These are phyloP conservation scores for Sarocladium strictum DNA, from an alignment of 2,329 filamentous ascomycete species.

Conservation along the genomic window DNA sequence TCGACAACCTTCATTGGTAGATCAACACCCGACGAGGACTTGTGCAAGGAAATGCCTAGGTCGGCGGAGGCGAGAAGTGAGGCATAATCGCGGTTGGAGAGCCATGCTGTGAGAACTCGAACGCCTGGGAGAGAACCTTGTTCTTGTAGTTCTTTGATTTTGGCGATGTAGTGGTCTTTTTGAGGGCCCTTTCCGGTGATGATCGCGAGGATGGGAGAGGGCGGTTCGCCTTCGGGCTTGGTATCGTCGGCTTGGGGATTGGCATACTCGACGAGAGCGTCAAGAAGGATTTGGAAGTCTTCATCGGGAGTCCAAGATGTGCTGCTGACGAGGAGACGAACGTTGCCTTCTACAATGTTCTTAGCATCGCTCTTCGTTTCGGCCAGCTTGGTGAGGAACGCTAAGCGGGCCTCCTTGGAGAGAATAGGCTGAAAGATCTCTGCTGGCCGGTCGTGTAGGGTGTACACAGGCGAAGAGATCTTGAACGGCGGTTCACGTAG, in stretches of 20 bases:
- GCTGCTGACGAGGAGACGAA: constrained; percentile 76
- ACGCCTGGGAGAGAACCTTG: constrained; percentile 62
- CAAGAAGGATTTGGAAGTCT: constrained; percentile 83
- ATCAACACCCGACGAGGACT: constrained; percentile 89
- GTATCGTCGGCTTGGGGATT: constrained; percentile 24
- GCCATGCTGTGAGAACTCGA: constrained; percentile 74
- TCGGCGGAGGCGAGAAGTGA: constrained; percentile 77
- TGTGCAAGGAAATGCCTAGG: constrained; percentile 86
- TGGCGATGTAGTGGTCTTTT: constrained; percentile 65
- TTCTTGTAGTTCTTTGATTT: constrained; percentile 55
- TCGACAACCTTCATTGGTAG: constrained; percentile 99
- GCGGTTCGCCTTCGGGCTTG: constrained; percentile 30
- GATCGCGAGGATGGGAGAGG: constrained; percentile 71
- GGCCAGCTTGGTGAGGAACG: constrained; percentile 60
- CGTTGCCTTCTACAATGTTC: constrained; percentile 50
- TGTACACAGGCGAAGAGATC: constrained; percentile 58
- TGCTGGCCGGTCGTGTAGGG: constrained; percentile 83
- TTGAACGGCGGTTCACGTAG: constrained; percentile 58
- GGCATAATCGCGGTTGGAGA: constrained; percentile 80
- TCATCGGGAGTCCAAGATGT: constrained; percentile 98
- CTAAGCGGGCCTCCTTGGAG: constrained; percentile 36
- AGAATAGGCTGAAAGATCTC: constrained; percentile 70
- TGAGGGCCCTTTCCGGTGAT: constrained; percentile 94
- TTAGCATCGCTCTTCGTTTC: constrained; percentile 56
- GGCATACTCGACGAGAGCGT: constrained; percentile 73